Conservation (phyloP, 352 stramenopile genomes). For the Blastocystis sp. region DNA sequence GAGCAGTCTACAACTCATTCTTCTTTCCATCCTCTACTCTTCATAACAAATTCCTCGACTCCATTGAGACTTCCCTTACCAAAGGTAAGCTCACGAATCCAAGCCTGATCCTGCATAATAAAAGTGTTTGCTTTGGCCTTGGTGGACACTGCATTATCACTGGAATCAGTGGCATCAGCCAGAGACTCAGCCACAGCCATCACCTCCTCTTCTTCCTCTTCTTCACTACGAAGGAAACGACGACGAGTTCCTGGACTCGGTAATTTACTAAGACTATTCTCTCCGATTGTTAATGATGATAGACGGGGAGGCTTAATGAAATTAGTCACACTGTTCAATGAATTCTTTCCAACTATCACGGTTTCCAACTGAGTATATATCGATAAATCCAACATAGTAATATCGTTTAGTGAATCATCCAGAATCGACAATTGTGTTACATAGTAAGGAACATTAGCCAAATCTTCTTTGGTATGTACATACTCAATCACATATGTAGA, state of each 20-base stretch:
- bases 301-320: neutral
- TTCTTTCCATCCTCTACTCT: neutral
- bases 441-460: slow-evolving; percentile 4
- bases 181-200: neutral
- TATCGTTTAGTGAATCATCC: neutral
- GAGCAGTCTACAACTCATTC: neutral
- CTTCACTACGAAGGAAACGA: neutral
- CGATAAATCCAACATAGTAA: neutral
- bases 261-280: neutral
- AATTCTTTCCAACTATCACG: neutral
- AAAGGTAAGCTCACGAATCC: neutral
- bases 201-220: neutral
- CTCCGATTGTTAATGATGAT: neutral
- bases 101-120: neutral
- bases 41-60: neutral
- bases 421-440: neutral
- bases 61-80: neutral
- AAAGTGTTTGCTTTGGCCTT: neutral
- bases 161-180: neutral
- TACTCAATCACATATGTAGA: slow-evolving; percentile 3
- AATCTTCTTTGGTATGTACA: neutral
- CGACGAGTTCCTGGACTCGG: neutral
- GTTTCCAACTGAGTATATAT: neutral
- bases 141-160: neutral
- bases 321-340: neutral